Evolutionary conservation across 2,329 filamentous ascomycete genomes (phyloP), one percentile per base, ranked within the genome.

Genomic region (Fusarium pseudoanthophilum): DNA sequence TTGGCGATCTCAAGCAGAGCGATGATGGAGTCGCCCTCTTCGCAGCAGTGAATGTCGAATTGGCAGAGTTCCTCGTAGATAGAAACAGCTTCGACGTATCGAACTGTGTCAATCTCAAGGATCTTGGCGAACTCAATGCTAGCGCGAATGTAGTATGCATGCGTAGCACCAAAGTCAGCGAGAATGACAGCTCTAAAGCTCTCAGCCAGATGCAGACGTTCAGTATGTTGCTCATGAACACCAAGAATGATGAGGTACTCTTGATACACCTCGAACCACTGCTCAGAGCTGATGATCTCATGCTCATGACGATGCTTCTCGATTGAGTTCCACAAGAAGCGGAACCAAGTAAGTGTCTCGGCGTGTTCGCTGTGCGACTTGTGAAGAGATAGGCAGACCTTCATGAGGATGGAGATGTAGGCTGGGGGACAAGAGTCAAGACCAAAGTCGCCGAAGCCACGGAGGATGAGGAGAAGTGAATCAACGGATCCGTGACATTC

Each of bases 271-370:
- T 64, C 60, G 9, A 60, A 49, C 43, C 55, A 60, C 30, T 64
- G 60, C 36, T 64, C 60, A 13, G 30, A 21, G 28, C n/a, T 60
- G n/a, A 48, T 36, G 15, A 58, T 21, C 20, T 60, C 60, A 7
- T 49, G 43, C 1, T 49, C 55, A 21, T 64, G 60, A 4, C 55
- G 60, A n/a, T 64, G 60, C 13, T 60, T 64, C 43, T 64, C 60
- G 4, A 60, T 49, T 0, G 60, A 64, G 16, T 40, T 60, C 60
- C 55, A 64, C 1, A 64, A 16, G 10, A 64, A 60, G 4, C 55
- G 60, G 34, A 64, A 64, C 60, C 60, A 60, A 3, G 18, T 40
- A 1, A 64, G 43, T 1, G 60, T 42, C 55, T 60, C 60, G 16
- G 30, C 1, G 11, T 49, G 36, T 15, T 64, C 55, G 5, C 55